Base-by-base conservation (phyloP, 1,139 yeast genomes). In the Debaryomyces fabryi region DNA sequence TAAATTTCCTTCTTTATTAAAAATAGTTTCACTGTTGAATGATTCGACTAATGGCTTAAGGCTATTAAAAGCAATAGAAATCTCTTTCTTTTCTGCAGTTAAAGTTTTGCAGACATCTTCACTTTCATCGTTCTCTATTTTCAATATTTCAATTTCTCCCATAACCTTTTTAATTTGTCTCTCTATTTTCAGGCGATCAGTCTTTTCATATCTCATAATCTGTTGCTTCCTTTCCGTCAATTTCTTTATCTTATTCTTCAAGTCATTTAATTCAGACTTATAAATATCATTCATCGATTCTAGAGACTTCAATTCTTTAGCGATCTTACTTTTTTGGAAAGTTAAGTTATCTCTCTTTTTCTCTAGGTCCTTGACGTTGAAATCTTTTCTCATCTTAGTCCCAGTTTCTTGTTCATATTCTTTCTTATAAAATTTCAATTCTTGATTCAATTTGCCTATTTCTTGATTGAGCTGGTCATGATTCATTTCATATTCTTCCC, bases 391-490 rank as follows among this genome's bases (percentile, higher is more conserved):
- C 20, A 64, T 52, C 46, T 65, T 63, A 46, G 51, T 51, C 41
- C 72, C 74, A 6, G 70, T 59, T 48, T 69, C 71, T 33, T 69
- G 70, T 32, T 67, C 69, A 41, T 62, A 61, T 49, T 71, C 74
- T 27, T 54, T 54, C 45, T 63, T 68, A 54, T 57, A 60, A 27
- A 46, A 33, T 25, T 56, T 51, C 27, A 62, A 53, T 33, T 60
- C 63, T 13, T 55, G 51, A 25, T 59, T 59, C 42, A 72, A 58
- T n/a, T 50, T 50, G 1, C 38, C 44, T 25, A 62, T 57, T 46
- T 75, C 79, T 5, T 50, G 49, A 9, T 49, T 52, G 18, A 61
- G 57, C 5, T 50, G 48, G 7, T 49, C 52, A 18, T 60, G 58
- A 20, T 52, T 54, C 8, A 45, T 27, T 47, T 65, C 67, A 44